phyloP scores from a whole-genome alignment of 345 rosid species.

The Citrus sp. region DNA sequence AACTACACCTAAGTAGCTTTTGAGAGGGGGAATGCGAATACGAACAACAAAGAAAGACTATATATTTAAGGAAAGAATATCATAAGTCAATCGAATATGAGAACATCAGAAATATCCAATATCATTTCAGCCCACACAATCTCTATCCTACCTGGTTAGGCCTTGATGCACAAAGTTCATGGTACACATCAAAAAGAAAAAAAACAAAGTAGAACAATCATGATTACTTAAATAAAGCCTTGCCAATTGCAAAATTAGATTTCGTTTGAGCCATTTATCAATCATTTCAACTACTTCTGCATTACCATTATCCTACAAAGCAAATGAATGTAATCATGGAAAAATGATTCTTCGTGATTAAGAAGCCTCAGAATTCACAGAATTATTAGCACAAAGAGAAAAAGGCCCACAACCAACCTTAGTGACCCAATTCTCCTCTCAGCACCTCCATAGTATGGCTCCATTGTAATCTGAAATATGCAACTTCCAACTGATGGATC shows the following conservation, averaged over 20 bases:
- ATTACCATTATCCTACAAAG: constrained; percentile 12
- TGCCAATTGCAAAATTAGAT: constrained; percentile 9
- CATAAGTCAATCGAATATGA: neutral
- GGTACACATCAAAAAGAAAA: neutral
- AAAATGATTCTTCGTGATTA: constrained; percentile 17
- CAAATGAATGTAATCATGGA: constrained; percentile 3
- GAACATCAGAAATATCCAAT: neutral
- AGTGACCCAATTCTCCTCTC: constrained; percentile 4
- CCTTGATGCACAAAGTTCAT: neutral
- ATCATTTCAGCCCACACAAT: neutral
- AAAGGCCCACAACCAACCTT: constrained; percentile 23
- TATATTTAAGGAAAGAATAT: neutral
- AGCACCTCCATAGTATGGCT: constrained; percentile 66
- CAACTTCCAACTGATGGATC: constrained; percentile 65
- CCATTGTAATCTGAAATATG: constrained; percentile 61
- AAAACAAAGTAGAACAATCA: neutral
- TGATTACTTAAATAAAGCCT: neutral
- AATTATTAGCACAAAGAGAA: constrained; percentile 27
- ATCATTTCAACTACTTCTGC: constrained; percentile 5
- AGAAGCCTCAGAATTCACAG: constrained; percentile 21
- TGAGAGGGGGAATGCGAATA: no score
- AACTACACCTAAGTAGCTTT: no score
- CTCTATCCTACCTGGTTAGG: constrained; percentile 4
- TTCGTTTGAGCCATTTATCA: neutral
- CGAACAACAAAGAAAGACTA: neutral